These are phyloP conservation scores for Trichoderma virens DNA, from an alignment of 495 filamentous ascomycete genomes.

Conservation along the genomic window DNA sequence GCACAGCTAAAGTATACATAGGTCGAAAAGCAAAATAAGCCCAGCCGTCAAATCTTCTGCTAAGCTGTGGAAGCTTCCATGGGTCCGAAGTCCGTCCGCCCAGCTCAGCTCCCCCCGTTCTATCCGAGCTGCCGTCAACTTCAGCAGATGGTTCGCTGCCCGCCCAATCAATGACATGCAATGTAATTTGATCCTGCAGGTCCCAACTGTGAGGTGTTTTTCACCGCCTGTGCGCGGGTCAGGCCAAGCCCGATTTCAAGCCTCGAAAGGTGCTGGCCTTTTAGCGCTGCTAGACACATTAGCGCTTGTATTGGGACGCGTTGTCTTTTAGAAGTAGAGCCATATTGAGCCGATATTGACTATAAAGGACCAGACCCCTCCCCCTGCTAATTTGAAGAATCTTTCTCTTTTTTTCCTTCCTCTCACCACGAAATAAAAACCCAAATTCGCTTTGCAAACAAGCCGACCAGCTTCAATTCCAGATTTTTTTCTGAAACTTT, in stretches of 20 bases:
- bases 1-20: too few species aligned
- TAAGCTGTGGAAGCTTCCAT: background rate
- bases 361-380: background rate
- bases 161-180: background rate
- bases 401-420: background rate
- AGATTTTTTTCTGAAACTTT: background rate
- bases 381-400: background rate
- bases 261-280: background rate
- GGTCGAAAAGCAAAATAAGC: background rate
- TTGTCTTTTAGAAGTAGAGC: constrained; percentile 3
- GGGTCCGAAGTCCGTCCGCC: background rate
- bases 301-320: background rate
- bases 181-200: background rate
- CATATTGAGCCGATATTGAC: background rate
- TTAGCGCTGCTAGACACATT: background rate
- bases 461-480: background rate
- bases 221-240: background rate
- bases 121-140: background rate
- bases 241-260: background rate
- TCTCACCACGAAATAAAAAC: background rate
- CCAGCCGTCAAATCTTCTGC: background rate
- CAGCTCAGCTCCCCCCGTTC: background rate
- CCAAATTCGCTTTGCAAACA: background rate
- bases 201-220: background rate
- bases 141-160: too few species aligned